phyloP scores from a whole-genome alignment of 2,329 filamentous ascomycete species.

The Pyrenophora seminiperda region DNA sequence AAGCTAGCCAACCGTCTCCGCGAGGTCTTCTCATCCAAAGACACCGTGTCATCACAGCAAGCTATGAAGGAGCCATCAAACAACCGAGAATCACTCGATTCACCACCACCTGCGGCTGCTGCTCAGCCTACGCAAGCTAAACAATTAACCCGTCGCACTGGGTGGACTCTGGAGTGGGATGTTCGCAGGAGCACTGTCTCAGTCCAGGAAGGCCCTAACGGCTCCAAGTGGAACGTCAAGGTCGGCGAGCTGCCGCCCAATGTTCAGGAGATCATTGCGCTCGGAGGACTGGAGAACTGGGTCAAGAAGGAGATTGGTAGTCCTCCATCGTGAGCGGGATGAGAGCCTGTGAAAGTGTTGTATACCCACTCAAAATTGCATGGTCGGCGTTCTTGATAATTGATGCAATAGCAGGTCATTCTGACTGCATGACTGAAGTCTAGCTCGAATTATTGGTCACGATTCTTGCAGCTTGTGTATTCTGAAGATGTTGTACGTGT shows the following conservation, averaged over 20 bases:
- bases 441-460: no score
- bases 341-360: constrained; percentile 6
- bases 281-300: constrained; percentile 81
- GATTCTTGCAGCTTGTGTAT: no score
- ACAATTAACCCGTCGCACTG: constrained; percentile 71
- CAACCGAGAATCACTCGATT: constrained; percentile 59
- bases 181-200: constrained; percentile 71
- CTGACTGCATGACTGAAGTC: constrained; percentile 13
- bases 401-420: constrained; percentile 35
- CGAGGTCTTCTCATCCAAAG: constrained; percentile 58
- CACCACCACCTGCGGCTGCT: constrained; percentile 47
- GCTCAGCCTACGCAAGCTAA: constrained; percentile 55
- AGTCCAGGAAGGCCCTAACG: constrained; percentile 71
- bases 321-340: constrained; percentile 18
- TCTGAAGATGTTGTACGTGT: no score
- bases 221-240: constrained; percentile 74
- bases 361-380: constrained; percentile 15
- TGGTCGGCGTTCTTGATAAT: constrained; percentile 11
- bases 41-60: constrained; percentile 38
- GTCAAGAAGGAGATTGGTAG: constrained; percentile 70
- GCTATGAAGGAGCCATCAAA: constrained; percentile 58
- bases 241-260: constrained; percentile 84
- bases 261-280: constrained; percentile 67
- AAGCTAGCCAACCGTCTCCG: constrained; percentile 68
- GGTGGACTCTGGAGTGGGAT: constrained; percentile 85